Evolutionary conservation across 2,329 filamentous ascomycete genomes (phyloP), one percentile per base, ranked within the genome.

Genomic region (Talaromyces sp.): DNA sequence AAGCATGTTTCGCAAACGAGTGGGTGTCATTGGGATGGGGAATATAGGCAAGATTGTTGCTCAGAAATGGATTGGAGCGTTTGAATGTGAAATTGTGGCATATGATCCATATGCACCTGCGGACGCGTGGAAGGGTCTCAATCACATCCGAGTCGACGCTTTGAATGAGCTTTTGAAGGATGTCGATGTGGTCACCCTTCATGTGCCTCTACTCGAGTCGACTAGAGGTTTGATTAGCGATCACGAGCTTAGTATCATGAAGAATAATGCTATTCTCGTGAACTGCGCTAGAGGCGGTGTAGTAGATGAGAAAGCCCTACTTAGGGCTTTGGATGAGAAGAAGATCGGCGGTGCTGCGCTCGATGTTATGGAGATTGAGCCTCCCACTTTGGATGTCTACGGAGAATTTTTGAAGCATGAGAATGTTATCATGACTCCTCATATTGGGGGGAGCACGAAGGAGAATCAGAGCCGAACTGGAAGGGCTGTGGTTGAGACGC

Each of bases 371-470:
- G 73, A 75, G 50, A 58, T 77, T 19, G 77, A 79, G 50, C 77
- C 75, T 0, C 76, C 77, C 0, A 78, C 68, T 2, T 59, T 70
- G 22, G 73, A 75, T 43, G 70, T 65, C n/a, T 79, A 79, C 47
- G 60, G 52, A 6, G 67, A 69, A 10, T 66, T 79, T 0, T 75
- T 75, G 71, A 63, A 70, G 1, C 45, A 49, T 58, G 57, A 61
- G 5, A 71, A 74, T 0, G 71, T 75, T 8, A 64, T 79, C 1
- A 78, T 79, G 63, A 80, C 77, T 7, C 79, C 79, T 1, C 79
- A 81, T 61, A 73, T 82, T 43, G 81, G 81, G 5, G 80, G 79
- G 1, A 75, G 79, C 0, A 82, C 81, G 5, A 68, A 67, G 15
- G 70, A 78, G 64, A 77, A 72, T 8, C 77, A 79, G 65, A 63